A percentile compares a stretch with the other conserved stretches of the same genome.
These are phyloP conservation scores for Daldinia sp. DNA, from an alignment of 2,329 filamentous ascomycete species.

Conservation along the genomic window DNA sequence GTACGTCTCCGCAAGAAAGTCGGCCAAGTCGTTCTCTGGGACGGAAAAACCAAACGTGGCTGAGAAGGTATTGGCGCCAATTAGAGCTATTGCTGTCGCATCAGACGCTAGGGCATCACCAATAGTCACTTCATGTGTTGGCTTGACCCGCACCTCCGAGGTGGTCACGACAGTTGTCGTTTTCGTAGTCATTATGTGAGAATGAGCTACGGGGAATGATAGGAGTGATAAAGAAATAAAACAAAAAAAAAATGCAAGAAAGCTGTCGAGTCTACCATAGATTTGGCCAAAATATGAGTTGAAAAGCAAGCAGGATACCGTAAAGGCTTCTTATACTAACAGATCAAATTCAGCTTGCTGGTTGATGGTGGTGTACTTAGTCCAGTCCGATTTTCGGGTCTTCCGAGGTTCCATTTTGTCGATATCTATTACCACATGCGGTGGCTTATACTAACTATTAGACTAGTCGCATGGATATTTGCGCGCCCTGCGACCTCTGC, in stretches of 20 bases:
- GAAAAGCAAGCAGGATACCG: neutral
- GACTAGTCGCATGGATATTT: neutral
- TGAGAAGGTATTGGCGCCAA: conserved; percentile 43
- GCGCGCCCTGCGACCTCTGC: conserved; percentile 27
- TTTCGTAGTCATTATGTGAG: conserved; percentile 22
- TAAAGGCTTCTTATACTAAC: neutral
- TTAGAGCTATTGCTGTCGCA: conserved; percentile 39
- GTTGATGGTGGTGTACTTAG: neutral
- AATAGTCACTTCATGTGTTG: conserved; percentile 31
- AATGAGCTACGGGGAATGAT: neutral
- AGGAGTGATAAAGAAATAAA: neutral
- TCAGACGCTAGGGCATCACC: conserved; percentile 37
- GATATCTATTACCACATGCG: neutral
- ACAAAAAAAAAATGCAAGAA: neutral
- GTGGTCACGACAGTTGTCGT: conserved; percentile 1
- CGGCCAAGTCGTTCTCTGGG: conserved; percentile 38
- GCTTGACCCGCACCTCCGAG: neutral
- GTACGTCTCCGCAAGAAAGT: conserved; percentile 39
- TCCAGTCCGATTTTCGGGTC: conserved; percentile 13
- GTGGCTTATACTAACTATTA: neutral
- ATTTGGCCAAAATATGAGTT: neutral
- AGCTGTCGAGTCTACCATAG: neutral
- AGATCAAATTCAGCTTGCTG: neutral
- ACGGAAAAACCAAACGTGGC: conserved; percentile 42
- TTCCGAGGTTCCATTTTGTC: conserved; percentile 1